phyloP scores from a whole-genome alignment of 495 filamentous ascomycete genomes.

The Talaromyces nanjingensis region DNA sequence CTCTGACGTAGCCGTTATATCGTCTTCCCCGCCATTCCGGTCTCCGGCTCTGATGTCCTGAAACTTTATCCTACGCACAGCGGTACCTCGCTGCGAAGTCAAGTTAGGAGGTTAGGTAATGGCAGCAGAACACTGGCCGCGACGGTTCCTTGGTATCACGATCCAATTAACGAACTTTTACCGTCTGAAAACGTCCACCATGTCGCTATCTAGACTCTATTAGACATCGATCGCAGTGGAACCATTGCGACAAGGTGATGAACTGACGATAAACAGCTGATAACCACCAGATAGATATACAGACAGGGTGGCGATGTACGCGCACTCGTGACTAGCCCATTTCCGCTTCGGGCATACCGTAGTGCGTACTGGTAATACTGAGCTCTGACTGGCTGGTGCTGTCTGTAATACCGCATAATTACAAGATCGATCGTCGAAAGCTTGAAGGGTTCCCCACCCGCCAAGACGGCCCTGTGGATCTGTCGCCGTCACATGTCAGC shows the following conservation, averaged over 20 bases:
- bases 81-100: background rate
- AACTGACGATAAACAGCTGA: background rate
- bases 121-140: background rate
- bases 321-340: constrained; percentile 1
- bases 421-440: background rate
- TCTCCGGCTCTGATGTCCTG: background rate
- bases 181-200: background rate
- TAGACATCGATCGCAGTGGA: background rate
- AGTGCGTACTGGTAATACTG: background rate
- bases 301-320: background rate
- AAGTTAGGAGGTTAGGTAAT: background rate
- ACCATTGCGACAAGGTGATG: background rate
- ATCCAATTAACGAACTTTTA: background rate
- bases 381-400: background rate
- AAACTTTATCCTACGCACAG: background rate
- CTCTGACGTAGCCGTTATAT: background rate
- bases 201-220: background rate
- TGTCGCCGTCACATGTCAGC: background rate
- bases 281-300: background rate
- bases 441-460: background rate
- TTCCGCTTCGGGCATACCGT: background rate
- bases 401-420: background rate
- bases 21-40: background rate
- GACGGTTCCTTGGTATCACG: background rate
- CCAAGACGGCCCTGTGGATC: background rate